These are phyloP conservation scores for Serendipita sp. DNA, from an alignment of 768 basidiomycete species.

Conservation along the genomic window DNA sequence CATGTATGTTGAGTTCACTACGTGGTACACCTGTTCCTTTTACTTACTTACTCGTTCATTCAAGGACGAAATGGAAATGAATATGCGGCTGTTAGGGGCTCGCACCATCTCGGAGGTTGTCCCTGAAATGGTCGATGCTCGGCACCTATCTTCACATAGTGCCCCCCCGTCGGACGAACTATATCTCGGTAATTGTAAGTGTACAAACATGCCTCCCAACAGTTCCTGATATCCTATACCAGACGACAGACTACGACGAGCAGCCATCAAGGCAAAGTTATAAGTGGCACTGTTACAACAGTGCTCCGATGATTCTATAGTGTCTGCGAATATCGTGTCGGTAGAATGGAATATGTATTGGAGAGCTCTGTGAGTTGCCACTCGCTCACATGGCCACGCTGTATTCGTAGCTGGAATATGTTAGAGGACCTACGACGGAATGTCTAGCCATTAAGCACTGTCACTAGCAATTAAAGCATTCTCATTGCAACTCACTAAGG, in stretches of 20 bases:
- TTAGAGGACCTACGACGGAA: too few relatives aligned
- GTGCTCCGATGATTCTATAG: too few relatives aligned
- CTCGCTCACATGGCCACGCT: background rate
- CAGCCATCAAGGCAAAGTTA: background rate
- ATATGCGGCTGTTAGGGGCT: constrained; percentile 82
- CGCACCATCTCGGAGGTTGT: constrained; percentile 61
- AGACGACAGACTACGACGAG: background rate
- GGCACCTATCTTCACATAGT: constrained; percentile 47
- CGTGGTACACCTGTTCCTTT: background rate
- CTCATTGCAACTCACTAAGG: too few relatives aligned
- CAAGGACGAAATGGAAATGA: constrained; percentile 97
- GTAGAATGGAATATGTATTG: too few relatives aligned
- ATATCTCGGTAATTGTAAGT: constrained; percentile 69
- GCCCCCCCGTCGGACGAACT: constrained; percentile 59
- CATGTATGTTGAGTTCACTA: constrained; percentile 28
- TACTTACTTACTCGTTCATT: background rate
- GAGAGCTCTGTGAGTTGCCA: background rate
- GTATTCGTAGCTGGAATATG: background rate
- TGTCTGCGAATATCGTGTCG: too few relatives aligned
- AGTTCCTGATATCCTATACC: background rate
- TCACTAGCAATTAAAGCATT: too few relatives aligned
- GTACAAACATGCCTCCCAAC: too few relatives aligned
- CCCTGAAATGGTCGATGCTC: constrained; percentile 80
- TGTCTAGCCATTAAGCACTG: too few relatives aligned
- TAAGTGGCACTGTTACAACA: background rate